These are phyloP conservation scores for Piromyces finnis DNA, from an alignment of 192 early-diverging fungal species.

Conservation along the genomic window DNA sequence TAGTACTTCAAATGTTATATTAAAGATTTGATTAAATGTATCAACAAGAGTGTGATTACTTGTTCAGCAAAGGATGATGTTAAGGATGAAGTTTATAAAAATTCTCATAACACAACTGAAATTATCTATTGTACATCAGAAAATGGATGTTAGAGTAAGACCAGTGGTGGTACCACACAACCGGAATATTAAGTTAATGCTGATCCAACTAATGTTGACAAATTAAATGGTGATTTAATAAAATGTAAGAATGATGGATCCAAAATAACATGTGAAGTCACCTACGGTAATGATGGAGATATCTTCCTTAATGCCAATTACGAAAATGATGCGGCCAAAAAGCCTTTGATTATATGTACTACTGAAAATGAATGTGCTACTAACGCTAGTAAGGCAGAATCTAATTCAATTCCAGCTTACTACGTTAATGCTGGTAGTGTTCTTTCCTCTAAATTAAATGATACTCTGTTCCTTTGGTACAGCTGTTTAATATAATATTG, in stretches of 20 bases:
- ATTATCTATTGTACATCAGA: not conserved
- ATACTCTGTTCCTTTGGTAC: no score
- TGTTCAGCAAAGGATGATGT: not conserved
- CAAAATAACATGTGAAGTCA: not conserved
- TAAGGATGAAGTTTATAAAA: not conserved
- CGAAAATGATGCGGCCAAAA: not conserved
- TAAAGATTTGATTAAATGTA: not conserved
- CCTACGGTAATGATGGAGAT: not conserved
- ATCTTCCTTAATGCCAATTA: not conserved
- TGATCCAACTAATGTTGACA: not conserved
- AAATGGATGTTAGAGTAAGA: not conserved
- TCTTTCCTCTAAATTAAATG: no score
- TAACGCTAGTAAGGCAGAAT: no score
- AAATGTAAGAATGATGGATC: not conserved
- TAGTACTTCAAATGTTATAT: no score
- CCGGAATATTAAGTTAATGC: not conserved
- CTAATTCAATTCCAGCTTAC: no score
- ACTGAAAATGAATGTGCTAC: no score
- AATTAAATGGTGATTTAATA: not conserved
- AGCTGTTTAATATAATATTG: no score
- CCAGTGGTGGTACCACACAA: not conserved
- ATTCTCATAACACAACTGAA: not conserved
- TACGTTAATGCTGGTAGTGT: no score
- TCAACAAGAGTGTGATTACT: not conserved
- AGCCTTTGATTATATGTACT: not conserved